Percentiles rank a stretch among this genome's conserved stretches.
Evolutionary conservation across 257 asterid genomes (phyloP).

Genomic region (Apocynum venetum): DNA sequence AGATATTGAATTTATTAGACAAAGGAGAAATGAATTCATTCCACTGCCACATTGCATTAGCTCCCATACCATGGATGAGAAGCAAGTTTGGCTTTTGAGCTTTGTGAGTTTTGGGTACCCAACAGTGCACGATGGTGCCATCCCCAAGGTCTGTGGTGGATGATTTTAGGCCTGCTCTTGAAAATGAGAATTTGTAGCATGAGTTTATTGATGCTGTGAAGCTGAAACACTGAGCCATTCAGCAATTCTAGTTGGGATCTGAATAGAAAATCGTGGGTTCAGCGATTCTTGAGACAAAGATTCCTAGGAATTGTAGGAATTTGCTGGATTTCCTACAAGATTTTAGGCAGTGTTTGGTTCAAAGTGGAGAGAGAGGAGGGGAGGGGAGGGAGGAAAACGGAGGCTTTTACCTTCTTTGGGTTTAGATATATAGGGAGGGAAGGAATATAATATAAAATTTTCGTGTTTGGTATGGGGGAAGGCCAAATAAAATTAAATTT

Average conservation of each 20-base stretch:
- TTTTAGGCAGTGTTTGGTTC: too few species aligned
- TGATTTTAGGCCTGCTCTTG: slow-evolving; percentile 61
- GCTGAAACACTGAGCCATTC: slow-evolving; percentile 60
- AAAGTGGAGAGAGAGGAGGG: too few species aligned
- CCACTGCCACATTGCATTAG: slow-evolving; percentile 98
- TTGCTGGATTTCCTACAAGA: too few species aligned
- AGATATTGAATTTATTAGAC: slow-evolving; percentile 63
- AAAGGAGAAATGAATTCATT: slow-evolving; percentile 61
- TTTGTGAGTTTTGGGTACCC: slow-evolving; percentile 62
- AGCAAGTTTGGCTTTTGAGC: slow-evolving; percentile 46
- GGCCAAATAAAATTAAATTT: too few species aligned
- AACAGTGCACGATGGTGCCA: slow-evolving; percentile 64
- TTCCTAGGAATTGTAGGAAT: not conserved
- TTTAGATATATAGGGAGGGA: too few species aligned
- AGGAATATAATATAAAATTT: too few species aligned
- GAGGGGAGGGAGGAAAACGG: too few species aligned
- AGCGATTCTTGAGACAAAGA: not conserved
- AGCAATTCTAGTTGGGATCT: not conserved
- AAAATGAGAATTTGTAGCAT: slow-evolving; percentile 55
- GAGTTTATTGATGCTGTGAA: slow-evolving; percentile 54
- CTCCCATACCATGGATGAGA: slow-evolving; percentile 78
- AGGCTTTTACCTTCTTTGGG: too few species aligned
- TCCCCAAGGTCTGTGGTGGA: slow-evolving; percentile 54
- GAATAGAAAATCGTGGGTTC: not conserved
- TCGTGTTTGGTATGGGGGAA: too few species aligned